Base-by-base conservation (phyloP, 208 protist species). In the Blechomonas ayalai region DNA sequence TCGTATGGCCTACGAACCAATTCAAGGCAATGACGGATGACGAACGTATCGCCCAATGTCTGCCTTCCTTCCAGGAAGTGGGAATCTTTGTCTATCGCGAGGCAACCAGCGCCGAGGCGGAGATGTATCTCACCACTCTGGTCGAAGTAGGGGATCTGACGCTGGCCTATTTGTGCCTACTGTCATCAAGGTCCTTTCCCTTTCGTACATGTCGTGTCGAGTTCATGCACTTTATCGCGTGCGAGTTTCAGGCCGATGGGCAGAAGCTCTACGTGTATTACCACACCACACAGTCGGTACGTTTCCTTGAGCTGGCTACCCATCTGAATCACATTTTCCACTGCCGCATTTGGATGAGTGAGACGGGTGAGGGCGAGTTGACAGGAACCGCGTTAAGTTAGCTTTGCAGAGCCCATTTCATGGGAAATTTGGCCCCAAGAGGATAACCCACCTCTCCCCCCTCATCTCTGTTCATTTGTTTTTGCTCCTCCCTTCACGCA, bases 251-350 rank as follows among this genome's bases (percentile, higher is more conserved):
- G 71, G 77, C 70, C 4, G 82, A 91, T 39, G 69, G 51, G 12
- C 65, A 76, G 49, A 86, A 87, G 59, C 59, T 91, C 13, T 84
- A 85, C 50, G 68, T 91, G 10, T 80, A 82, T 45, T 91, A 83
- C 57, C 42, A 42, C 20, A 63, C 61, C 25, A 52, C 40, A 9
- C 15, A 48, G 0, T 50, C 59, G 12, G 68, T 87, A 7, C 67
- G 77, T 22, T 85, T 91, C 48, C 50, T 80, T 4, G 68, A 84
- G 62, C 54, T 91, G 8, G 82, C 82, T 7, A 76, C 71, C 13
- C 80, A 65, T 34, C 62, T 91, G 8, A 64, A 85, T 45, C 64
- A 67, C 25, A 67, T 91, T 24, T 91, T 82, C 43, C 73, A 52
- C 31, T 91, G 82, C 41, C 70, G 77, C 31, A 80, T 91, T 27